Evolutionary conservation across 2,329 filamentous ascomycete genomes (phyloP).

Genomic region (Phyllosticta ampelicida): DNA sequence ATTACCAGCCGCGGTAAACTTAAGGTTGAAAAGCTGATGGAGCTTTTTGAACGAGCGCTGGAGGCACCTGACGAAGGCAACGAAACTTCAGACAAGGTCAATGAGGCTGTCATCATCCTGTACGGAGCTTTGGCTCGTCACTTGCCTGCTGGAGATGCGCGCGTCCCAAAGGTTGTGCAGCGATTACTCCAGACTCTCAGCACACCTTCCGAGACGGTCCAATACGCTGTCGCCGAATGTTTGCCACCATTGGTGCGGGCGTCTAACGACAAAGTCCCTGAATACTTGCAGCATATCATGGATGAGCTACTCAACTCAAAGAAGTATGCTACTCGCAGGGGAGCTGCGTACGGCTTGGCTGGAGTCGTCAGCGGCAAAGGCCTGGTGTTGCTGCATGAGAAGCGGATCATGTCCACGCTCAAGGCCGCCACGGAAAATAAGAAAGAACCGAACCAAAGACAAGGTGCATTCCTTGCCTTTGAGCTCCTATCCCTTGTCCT

Average conservation of each 20-base stretch:
- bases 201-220: slow-evolving; percentile 91
- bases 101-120: slow-evolving; percentile 94
- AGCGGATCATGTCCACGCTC: slow-evolving; percentile 72
- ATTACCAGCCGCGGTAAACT: slow-evolving; percentile 72
- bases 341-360: slow-evolving; percentile 87
- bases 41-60: slow-evolving; percentile 79
- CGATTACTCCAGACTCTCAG: slow-evolving; percentile 77
- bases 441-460: slow-evolving; percentile 79
- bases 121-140: slow-evolving; percentile 91
- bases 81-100: slow-evolving; percentile 75
- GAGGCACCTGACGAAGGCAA: slow-evolving; percentile 74
- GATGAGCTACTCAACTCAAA: slow-evolving; percentile 77
- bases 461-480: slow-evolving; percentile 80
- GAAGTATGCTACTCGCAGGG: slow-evolving; percentile 84
- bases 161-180: slow-evolving; percentile 79
- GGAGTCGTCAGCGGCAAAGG: slow-evolving; percentile 85
- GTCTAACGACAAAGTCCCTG: slow-evolving; percentile 63
- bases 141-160: slow-evolving; percentile 70
- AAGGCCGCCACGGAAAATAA: slow-evolving; percentile 85
- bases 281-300: slow-evolving; percentile 71
- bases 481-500: slow-evolving; percentile 82
- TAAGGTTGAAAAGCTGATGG: slow-evolving; percentile 83
- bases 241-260: slow-evolving; percentile 81
- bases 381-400: slow-evolving; percentile 69
- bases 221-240: slow-evolving; percentile 92